Conservation (phyloP, 2,329 filamentous ascomycete genomes). For the Ceratocystis colombiana region DNA sequence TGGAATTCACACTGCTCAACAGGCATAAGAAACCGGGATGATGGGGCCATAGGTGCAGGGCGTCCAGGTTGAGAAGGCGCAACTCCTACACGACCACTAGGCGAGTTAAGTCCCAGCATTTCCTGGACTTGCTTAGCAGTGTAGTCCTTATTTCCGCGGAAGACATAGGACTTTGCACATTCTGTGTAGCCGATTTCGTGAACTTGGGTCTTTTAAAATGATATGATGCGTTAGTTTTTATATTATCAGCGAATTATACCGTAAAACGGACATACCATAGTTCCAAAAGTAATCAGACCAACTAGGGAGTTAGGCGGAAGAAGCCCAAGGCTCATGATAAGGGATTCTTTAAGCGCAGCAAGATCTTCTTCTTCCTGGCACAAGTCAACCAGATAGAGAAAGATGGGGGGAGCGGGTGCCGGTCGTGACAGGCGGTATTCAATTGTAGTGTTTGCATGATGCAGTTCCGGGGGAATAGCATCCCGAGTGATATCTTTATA, state of each 20-base stretch:
- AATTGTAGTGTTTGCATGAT: conserved; percentile 76
- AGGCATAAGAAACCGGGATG: conserved; percentile 81
- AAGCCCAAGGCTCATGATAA: conserved; percentile 75
- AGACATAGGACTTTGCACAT: conserved; percentile 97
- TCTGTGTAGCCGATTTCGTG: conserved; percentile 97
- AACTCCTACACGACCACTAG: conserved; percentile 61
- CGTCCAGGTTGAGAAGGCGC: conserved; percentile 65
- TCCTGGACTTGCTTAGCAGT: conserved; percentile 98
- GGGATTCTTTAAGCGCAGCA: conserved; percentile 71
- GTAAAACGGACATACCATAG: conserved; percentile 55
- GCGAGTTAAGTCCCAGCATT: conserved; percentile 77
- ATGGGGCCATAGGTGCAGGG: conserved; percentile 64
- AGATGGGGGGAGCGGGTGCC: conserved; percentile 76
- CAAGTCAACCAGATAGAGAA: conserved; percentile 77
- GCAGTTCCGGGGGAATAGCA: conserved; percentile 72
- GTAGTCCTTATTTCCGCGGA: conserved; percentile 96
- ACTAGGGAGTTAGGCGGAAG: conserved; percentile 73
- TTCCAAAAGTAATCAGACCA: conserved; percentile 78
- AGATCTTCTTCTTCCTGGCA: conserved; percentile 83
- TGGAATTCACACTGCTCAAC: conserved; percentile 96
- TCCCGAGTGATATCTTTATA: conserved; percentile 84
- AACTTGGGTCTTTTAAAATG: conserved; percentile 60
- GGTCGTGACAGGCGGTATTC: conserved; percentile 74
- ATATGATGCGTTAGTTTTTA: conserved; percentile 28
- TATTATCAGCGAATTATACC: neutral